Percentiles rank a stretch among this genome's conserved stretches.
Evolutionary conservation across 2,329 filamentous ascomycete genomes (phyloP).

Genomic region (Cucurbitaria berberidis): DNA sequence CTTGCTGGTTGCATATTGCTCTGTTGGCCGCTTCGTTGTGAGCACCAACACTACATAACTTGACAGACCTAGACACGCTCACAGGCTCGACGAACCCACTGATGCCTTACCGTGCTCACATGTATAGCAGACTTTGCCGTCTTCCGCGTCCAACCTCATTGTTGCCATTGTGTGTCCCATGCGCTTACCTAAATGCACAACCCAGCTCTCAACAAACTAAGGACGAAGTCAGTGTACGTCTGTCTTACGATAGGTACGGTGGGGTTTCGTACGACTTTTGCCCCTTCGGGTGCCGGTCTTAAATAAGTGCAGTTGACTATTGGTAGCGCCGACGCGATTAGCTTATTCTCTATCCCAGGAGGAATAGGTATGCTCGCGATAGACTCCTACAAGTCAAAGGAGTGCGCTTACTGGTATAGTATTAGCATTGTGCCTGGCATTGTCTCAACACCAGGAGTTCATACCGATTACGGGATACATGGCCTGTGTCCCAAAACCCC

Average conservation of each 20-base stretch:
- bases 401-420: slow-evolving; percentile 15
- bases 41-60: background rate
- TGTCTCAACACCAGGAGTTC: background rate
- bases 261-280: slow-evolving; percentile 32
- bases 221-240: background rate
- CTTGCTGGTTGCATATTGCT: too few relatives aligned
- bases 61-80: background rate
- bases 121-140: slow-evolving; percentile 48
- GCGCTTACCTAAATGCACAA: slow-evolving; percentile 53
- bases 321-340: background rate
- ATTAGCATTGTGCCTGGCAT: slow-evolving; percentile 4
- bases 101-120: slow-evolving; percentile 49
- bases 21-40: background rate
- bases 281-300: slow-evolving; percentile 50
- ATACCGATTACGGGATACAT: slow-evolving; percentile 44
- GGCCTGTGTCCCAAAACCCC: slow-evolving; percentile 53
- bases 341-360: background rate
- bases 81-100: slow-evolving; percentile 30
- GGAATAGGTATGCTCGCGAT: background rate
- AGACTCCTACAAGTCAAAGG: background rate
- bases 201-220: slow-evolving; percentile 50
- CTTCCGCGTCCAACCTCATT: slow-evolving; percentile 46
- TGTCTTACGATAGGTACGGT: background rate
- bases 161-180: slow-evolving; percentile 49
- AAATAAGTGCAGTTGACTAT: slow-evolving; percentile 56